Base-by-base conservation (phyloP, 2,329 filamentous ascomycete genomes). In the Penicillium crustosum region DNA sequence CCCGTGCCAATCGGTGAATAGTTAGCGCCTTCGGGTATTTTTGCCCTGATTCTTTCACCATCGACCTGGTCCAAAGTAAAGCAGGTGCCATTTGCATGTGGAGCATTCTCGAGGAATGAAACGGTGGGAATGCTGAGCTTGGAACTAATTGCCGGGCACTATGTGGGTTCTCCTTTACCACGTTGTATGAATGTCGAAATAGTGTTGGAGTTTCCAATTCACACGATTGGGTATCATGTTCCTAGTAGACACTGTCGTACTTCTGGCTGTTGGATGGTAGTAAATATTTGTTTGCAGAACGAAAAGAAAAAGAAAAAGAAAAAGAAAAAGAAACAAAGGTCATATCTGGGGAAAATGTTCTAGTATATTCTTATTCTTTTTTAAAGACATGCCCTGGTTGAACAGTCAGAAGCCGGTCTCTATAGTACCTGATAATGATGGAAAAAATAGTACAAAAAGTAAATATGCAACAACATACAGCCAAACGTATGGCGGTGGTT, bases 361-460 rank as follows among this genome's bases (percentile, higher is more conserved):
- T 31, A 33, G 19, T 47, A 33, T 47, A 33, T 33, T 33, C 13
- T 33, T 45, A 15, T 21, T 47, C 29, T 47, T 47, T 47, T 47
- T 47, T 33, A 4, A 47, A 47, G 44, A 47, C 13, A 8, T 23
- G n/a, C 8, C 13, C 45, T 13, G n/a, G 5, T 25, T 7, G 23
- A 27, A 36, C 17, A 35, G 49, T 25, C 31, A 19, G 4, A 36
- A n/a, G 21, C 3, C 38, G n/a, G 33, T 43, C 39, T 53, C 39
- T 53, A 53, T 35, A 17, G 15, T 27, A 35, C 42, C 29, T 19
- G 21, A n/a, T 27, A 44, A 27, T 35, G 27, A 35, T 43, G 21
- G 4, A 25, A 33, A 43, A 52, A 19, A 53, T 53, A 45, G 39
- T 52, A 45, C 50, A 53, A 27, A 36, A 45, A 23, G 25, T 27